Conservation (phyloP, 768 basidiomycete species). For the Mycena indigotica region DNA sequence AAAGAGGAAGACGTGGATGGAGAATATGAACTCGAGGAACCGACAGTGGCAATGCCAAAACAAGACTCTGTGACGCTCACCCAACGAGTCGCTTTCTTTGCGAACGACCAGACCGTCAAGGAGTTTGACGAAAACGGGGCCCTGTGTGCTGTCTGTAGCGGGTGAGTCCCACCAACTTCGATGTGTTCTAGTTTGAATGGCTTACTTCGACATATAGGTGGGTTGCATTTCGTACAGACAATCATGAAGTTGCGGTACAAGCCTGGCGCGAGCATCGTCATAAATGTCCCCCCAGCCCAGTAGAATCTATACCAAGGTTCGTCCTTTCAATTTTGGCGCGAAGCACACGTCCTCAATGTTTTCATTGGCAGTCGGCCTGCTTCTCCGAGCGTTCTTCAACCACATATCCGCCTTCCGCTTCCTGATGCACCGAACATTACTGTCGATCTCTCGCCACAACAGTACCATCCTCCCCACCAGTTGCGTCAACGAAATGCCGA, state of each 20-base stretch:
- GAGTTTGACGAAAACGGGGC: conserved; percentile 76
- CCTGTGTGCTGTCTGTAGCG: conserved; percentile 67
- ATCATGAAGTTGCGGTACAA: conserved; percentile 62
- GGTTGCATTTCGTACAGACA: conserved; percentile 62
- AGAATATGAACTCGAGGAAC: background rate
- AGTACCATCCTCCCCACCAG: conserved; percentile 61
- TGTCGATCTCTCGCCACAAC: conserved; percentile 59
- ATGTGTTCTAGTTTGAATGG: background rate
- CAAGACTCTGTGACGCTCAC: conserved; percentile 41
- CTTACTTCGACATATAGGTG: conserved; percentile 35
- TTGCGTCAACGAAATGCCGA: conserved; percentile 77
- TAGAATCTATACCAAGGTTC: conserved; percentile 21
- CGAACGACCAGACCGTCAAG: conserved; percentile 67
- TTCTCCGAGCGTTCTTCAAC: no score
- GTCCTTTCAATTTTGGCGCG: no score
- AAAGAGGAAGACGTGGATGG: background rate
- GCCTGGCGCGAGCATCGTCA: conserved; percentile 66
- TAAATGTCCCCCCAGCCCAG: conserved; percentile 38
- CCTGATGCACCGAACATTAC: conserved; percentile 41
- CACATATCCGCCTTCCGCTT: conserved; percentile 24
- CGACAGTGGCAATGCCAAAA: no score
- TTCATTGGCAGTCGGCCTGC: no score
- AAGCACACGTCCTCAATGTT: no score
- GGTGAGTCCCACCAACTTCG: conserved; percentile 10
- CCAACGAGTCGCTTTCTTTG: conserved; percentile 41